Percentiles rank a stretch among this genome's conserved stretches.
Conservation (phyloP, 192 early-diverging fungal genomes). For the Paraglomus occultum region DNA sequence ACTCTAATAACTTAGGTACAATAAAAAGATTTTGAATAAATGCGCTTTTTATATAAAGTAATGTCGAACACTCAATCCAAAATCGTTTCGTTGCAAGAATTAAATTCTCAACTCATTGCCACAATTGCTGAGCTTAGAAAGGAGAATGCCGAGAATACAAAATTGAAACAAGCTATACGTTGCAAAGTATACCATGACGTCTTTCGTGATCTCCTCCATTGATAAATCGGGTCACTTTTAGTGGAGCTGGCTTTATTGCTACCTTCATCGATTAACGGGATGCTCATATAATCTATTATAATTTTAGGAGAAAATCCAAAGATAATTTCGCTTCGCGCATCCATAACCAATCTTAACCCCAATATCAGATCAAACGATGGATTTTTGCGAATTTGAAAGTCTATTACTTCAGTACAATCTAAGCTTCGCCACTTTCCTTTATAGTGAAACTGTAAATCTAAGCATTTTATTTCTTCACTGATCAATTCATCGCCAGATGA, state of each 20-base stretch:
- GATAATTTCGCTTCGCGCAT: conserved; percentile 2
- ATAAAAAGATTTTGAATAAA: no score
- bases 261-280: no score
- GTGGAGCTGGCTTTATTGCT: not conserved
- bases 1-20: no score
- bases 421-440: conserved; percentile 8
- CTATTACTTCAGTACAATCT: not conserved
- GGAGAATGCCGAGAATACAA: no score
- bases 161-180: no score
- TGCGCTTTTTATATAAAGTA: no score
- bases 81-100: no score
- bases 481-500: not conserved
- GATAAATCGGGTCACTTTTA: conserved; percentile 15
- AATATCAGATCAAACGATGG: conserved; percentile 19
- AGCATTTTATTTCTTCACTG: conserved; percentile 12
- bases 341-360: conserved; percentile 17
- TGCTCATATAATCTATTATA: conserved; percentile 8
- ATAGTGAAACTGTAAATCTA: conserved; percentile 8
- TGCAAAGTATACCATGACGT: no score
- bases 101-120: no score
- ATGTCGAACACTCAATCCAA: no score
- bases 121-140: no score
- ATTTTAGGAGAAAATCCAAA: conserved; percentile 1
- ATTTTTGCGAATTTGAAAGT: conserved; percentile 14
- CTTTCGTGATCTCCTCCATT: no score